A percentile compares a stretch with the other conserved stretches of the same genome.
phyloP scores from a whole-genome alignment of 2,329 filamentous ascomycete genomes.

The Huntiella bhutanensis region DNA sequence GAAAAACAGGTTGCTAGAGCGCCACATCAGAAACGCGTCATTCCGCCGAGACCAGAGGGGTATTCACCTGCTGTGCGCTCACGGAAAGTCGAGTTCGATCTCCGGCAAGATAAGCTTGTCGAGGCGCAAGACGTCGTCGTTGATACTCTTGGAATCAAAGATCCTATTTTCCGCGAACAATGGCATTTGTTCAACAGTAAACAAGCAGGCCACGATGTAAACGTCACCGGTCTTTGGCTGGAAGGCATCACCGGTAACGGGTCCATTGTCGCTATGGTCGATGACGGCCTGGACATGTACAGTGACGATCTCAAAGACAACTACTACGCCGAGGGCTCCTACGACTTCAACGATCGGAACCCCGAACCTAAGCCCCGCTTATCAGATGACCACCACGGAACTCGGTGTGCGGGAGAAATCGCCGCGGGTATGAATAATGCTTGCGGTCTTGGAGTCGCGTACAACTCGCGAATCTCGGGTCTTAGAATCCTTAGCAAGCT shows the following conservation, averaged over 20 bases:
- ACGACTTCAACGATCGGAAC: slow-evolving; percentile 81
- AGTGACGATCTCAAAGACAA: slow-evolving; percentile 84
- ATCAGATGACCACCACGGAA: slow-evolving; percentile 75
- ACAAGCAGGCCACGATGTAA: slow-evolving; percentile 75
- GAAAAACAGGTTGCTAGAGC: slow-evolving; percentile 46
- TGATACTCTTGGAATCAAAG: slow-evolving; percentile 50
- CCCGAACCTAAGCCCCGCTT: slow-evolving; percentile 66
- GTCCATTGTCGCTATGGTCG: slow-evolving; percentile 79
- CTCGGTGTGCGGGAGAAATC: slow-evolving; percentile 85
- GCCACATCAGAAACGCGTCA: slow-evolving; percentile 31
- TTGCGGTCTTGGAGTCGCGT: slow-evolving; percentile 91
- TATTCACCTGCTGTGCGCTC: not conserved
- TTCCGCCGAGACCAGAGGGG: slow-evolving; percentile 22
- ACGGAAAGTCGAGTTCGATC: slow-evolving; percentile 7
- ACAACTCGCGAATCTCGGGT: slow-evolving; percentile 74
- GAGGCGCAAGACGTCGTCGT: slow-evolving; percentile 42
- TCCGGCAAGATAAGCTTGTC: slow-evolving; percentile 24
- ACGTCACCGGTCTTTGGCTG: slow-evolving; percentile 86
- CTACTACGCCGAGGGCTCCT: slow-evolving; percentile 83
- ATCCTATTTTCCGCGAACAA: slow-evolving; percentile 84
- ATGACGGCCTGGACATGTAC: slow-evolving; percentile 91
- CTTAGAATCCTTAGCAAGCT: slow-evolving; percentile 82
- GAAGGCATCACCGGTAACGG: slow-evolving; percentile 81
- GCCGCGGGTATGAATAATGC: slow-evolving; percentile 81
- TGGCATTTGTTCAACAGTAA: slow-evolving; percentile 86